Base-by-base conservation (phyloP, 805 yeast genomes). In the Myxozyma lipomycoides region DNA sequence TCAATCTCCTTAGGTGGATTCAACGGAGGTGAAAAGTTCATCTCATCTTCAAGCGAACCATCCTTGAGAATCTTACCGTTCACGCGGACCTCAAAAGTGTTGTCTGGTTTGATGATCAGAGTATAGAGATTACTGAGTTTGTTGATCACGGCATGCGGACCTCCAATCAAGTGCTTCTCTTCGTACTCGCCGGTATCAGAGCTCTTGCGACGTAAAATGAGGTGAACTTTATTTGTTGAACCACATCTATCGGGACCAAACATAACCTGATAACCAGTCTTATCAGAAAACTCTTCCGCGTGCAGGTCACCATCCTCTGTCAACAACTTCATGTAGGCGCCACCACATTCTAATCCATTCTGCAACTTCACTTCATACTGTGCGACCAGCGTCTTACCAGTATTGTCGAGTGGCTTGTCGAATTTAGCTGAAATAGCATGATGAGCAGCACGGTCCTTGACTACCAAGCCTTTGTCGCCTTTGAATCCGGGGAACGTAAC, bases 241-340 rank as follows among this genome's bases (percentile, higher is more conserved):
- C 95, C 95, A 70, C 97, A 90, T 66, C 78, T 80, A 69, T 90
- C 97, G 40, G 97, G 97, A 19, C 97, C 97, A 71, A 90, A 90
- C 91, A 90, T 84, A 57, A 90, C 70, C 67, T 84, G 88, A 70
- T 84, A 87, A 1, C 89, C 86, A 2, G 95, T 76, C 24, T 74
- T 80, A 53, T 78, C 77, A 58, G 72, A 73, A 72, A 88, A 84
- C 52, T 78, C 77, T 36, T 68, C 65, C 32, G 70, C 72, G 48
- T 62, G 67, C 21, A 65, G 62, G 7, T 64, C 67, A 1, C 64
- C 72, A 22, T 69, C 65, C 40, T 69, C 63, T 40, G 80, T 73
- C 48, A 90, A 68, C 40, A 90, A 72, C 72, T 90, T 90, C 59
- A 90, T 67, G 69, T 89, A 90, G 1, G 95, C 91, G 48, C 97